Conservation (phyloP, 2,329 filamentous ascomycete species). For the Beauveria sp. region DNA sequence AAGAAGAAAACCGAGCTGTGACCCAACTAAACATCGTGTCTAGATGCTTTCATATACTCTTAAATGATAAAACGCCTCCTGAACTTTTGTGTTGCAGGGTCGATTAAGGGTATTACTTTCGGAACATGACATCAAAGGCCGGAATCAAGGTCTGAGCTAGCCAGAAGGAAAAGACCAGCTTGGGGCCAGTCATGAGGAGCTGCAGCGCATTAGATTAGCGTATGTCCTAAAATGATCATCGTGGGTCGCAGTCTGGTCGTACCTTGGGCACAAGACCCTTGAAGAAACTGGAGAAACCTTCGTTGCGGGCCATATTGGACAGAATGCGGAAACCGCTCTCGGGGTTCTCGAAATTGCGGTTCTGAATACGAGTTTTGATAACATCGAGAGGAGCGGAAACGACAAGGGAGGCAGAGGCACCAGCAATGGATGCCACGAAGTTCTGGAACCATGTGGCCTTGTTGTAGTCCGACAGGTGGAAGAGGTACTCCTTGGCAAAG, state of each 20-base stretch:
- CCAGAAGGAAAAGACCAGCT: slow-evolving; percentile 99
- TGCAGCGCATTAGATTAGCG: slow-evolving; percentile 22
- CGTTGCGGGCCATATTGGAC: slow-evolving; percentile 84
- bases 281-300: slow-evolving; percentile 85
- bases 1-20: not conserved
- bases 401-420: slow-evolving; percentile 88
- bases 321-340: slow-evolving; percentile 90
- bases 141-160: slow-evolving; percentile 96
- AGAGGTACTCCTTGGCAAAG: slow-evolving; percentile 95
- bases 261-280: slow-evolving; percentile 93
- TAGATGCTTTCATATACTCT: slow-evolving; percentile 1
- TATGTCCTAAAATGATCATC: slow-evolving; percentile 8
- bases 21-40: slow-evolving; percentile 1
- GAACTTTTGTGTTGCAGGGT: not conserved
- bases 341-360: slow-evolving; percentile 97
- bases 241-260: slow-evolving; percentile 18
- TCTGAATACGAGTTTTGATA: slow-evolving; percentile 97
- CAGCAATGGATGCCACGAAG: slow-evolving; percentile 91
- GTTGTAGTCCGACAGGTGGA: slow-evolving; percentile 89
- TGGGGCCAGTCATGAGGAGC: slow-evolving; percentile 97
- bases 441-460: slow-evolving; percentile 90
- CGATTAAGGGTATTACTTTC: slow-evolving; percentile 21
- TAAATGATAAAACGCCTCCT: not conserved
- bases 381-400: slow-evolving; percentile 96
- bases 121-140: slow-evolving; percentile 59